Conservation (phyloP, 495 filamentous ascomycete genomes). For the Rostrohypoxylon terebratum region DNA sequence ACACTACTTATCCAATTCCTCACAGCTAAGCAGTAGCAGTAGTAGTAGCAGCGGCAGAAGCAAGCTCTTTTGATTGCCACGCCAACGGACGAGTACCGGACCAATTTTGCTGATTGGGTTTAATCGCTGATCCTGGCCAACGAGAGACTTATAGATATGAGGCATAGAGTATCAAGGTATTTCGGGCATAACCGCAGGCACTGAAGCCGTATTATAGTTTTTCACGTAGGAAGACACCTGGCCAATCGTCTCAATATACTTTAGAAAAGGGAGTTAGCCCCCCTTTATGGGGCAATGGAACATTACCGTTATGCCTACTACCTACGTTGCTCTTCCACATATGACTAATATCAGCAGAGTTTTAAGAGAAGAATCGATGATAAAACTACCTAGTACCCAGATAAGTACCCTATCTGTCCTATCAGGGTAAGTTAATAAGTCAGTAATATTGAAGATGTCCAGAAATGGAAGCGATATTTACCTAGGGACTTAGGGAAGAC, state of each 20-base stretch:
- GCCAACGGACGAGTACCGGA: conserved; percentile 28
- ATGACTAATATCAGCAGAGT: conserved; percentile 26
- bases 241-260: conserved; percentile 28
- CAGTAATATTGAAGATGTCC: neutral
- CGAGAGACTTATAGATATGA: conserved; percentile 25
- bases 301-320: conserved; percentile 33
- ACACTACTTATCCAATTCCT: conserved; percentile 30
- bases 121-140: conserved; percentile 31
- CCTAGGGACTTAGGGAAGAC: conserved; percentile 17
- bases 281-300: conserved; percentile 43
- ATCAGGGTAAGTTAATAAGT: conserved; percentile 12
- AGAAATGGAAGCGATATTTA: neutral
- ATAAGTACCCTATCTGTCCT: neutral
- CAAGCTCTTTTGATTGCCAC: conserved; percentile 39
- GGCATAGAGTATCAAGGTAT: conserved; percentile 25
- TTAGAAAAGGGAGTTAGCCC: conserved; percentile 14
- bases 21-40: conserved; percentile 14
- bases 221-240: conserved; percentile 23
- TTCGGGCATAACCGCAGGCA: conserved; percentile 24
- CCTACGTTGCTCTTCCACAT: conserved; percentile 23
- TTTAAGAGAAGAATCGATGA: conserved; percentile 10
- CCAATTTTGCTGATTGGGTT: conserved; percentile 36
- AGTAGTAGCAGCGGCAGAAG: conserved; percentile 13
- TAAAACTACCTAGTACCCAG: neutral
- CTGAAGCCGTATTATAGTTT: conserved; percentile 36